phyloP scores from a whole-genome alignment of 2,329 filamentous ascomycete species.

The Thelonectria discophora region DNA sequence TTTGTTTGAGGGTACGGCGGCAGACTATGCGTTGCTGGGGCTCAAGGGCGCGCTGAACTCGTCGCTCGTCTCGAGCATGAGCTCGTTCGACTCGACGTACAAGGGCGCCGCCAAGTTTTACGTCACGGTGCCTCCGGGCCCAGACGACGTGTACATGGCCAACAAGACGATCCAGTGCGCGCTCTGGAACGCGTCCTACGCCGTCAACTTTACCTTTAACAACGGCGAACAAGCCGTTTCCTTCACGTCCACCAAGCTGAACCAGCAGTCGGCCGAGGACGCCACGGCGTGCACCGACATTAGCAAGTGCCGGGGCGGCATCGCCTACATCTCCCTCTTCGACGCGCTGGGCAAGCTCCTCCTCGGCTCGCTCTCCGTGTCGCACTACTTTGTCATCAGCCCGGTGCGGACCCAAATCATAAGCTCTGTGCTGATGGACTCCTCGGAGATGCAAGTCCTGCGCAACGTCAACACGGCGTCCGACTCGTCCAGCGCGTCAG shows the following conservation, averaged over 20 bases:
- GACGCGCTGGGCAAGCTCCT: slow-evolving; percentile 8
- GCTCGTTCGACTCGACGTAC: neutral
- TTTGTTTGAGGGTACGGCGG: neutral
- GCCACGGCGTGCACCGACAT: neutral
- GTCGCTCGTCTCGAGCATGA: neutral
- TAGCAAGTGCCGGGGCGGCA: neutral
- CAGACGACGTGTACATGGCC: neutral
- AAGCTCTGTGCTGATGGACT: slow-evolving; percentile 19
- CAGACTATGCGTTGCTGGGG: neutral
- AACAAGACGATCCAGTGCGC: slow-evolving; percentile 4
- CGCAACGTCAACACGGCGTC: accelerated
- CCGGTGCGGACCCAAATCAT: slow-evolving; percentile 4
- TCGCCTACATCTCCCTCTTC: slow-evolving; percentile 10
- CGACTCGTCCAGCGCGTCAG: too few species aligned
- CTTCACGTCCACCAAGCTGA: neutral
- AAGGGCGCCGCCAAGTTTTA: slow-evolving; percentile 1
- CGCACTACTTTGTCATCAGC: neutral
- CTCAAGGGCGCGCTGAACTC: neutral
- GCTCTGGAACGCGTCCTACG: slow-evolving; percentile 17
- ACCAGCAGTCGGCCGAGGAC: neutral
- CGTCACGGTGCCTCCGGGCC: neutral
- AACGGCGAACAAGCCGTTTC: slow-evolving; percentile 3
- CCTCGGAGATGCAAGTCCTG: slow-evolving; percentile 16
- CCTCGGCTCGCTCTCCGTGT: neutral
- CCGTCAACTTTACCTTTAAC: slow-evolving; percentile 6